Conservation (phyloP, 768 basidiomycete genomes). For the Suillus hirtellus region DNA sequence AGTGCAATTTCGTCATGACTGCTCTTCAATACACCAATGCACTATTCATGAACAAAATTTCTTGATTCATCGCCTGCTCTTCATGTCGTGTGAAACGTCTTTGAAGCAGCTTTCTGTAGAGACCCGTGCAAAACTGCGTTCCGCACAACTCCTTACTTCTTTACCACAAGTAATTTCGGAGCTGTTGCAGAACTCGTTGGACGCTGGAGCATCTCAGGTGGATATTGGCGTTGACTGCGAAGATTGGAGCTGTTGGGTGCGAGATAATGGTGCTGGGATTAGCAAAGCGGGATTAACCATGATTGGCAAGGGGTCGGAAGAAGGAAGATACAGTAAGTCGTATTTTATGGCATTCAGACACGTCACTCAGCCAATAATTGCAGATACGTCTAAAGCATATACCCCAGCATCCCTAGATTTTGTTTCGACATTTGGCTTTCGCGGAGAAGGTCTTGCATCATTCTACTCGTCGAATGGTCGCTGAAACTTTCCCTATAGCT, state of each 20-base stretch:
- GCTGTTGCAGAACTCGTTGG: conserved; percentile 87
- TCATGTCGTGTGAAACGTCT: conserved; percentile 23
- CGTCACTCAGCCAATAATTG: not conserved
- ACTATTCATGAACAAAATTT: not conserved
- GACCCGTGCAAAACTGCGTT: conserved; percentile 76
- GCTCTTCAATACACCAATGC: not conserved
- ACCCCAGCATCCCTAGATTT: conserved; percentile 48
- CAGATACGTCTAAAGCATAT: conserved; percentile 78
- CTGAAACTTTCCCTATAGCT: conserved; percentile 45
- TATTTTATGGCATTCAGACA: not conserved
- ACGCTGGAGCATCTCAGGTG: conserved; percentile 70
- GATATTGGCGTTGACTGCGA: conserved; percentile 72
- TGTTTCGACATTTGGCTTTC: conserved; percentile 79
- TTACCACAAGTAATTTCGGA: conserved; percentile 79
- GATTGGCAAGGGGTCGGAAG: conserved; percentile 52
- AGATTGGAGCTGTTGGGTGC: conserved; percentile 83
- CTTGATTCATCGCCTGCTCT: conserved; percentile 2
- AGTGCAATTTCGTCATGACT: not conserved
- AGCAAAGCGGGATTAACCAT: conserved; percentile 53
- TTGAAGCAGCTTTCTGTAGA: conserved; percentile 50
- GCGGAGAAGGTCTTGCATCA: conserved; percentile 77
- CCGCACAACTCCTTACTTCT: conserved; percentile 82
- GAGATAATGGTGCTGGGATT: conserved; percentile 85
- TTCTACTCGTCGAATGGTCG: not conserved
- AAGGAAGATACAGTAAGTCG: conserved; percentile 70